phyloP scores from a whole-genome alignment of 2,329 filamentous ascomycete genomes.

The Passalora sequoiae region DNA sequence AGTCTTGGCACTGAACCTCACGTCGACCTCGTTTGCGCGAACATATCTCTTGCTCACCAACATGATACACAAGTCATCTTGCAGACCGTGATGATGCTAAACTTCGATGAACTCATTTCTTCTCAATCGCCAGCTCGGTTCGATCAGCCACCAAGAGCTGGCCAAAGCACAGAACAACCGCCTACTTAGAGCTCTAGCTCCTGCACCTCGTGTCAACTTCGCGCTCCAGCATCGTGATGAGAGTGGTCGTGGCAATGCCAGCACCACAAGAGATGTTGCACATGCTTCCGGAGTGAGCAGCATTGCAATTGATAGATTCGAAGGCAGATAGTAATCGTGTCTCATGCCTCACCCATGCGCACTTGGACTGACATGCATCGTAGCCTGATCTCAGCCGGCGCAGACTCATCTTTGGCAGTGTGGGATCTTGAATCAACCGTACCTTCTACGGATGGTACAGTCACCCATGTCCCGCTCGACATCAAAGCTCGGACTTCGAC shows the following conservation, averaged over 20 bases:
- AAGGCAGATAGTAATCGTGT: slow-evolving; percentile 59
- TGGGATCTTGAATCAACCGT: slow-evolving; percentile 72
- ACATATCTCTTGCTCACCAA: background rate
- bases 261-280: slow-evolving; percentile 12
- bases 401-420: slow-evolving; percentile 75
- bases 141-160: slow-evolving; percentile 58
- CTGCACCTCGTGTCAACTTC: slow-evolving; percentile 64
- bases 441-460: slow-evolving; percentile 4
- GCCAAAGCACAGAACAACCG: slow-evolving; percentile 60
- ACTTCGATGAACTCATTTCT: slow-evolving; percentile 65
- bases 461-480: slow-evolving; percentile 14
- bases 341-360: background rate
- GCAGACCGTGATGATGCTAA: background rate
- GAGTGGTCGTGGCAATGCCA: slow-evolving; percentile 7
- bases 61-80: background rate
- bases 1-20: no score
- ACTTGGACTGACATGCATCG: slow-evolving; percentile 2
- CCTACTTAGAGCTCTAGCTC: slow-evolving; percentile 64
- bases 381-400: slow-evolving; percentile 74
- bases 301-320: slow-evolving; percentile 74
- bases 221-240: slow-evolving; percentile 52
- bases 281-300: slow-evolving; percentile 76
- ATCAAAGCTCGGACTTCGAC: slow-evolving; percentile 31
- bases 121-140: slow-evolving; percentile 69
- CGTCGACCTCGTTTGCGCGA: background rate